Conservation (phyloP, 2,329 filamentous ascomycete species). For the Diaporthe capsici region DNA sequence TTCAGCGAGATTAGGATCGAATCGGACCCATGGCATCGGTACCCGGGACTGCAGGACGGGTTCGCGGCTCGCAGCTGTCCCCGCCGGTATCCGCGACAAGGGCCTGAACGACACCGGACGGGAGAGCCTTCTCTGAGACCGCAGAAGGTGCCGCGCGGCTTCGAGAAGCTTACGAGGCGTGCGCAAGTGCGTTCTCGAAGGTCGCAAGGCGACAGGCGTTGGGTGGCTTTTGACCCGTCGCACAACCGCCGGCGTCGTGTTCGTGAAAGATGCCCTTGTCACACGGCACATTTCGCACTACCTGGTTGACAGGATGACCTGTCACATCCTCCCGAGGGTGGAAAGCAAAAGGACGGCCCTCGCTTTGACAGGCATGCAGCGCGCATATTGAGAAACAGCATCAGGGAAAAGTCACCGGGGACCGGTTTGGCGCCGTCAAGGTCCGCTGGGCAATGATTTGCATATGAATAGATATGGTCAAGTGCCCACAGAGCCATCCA, state of each 20-base stretch:
- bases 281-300: conserved; percentile 21
- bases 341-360: conserved; percentile 5
- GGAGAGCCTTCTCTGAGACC: background rate
- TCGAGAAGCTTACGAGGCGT: conserved; percentile 15
- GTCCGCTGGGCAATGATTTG: conserved; percentile 26
- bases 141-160: conserved; percentile 10
- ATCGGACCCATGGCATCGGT: conserved; percentile 27
- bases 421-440: conserved; percentile 12
- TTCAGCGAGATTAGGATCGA: conserved; percentile 29
- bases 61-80: background rate
- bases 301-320: conserved; percentile 29
- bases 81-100: conserved; percentile 23
- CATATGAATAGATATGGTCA: conserved; percentile 17
- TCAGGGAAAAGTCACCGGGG: background rate
- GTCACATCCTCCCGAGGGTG: conserved; percentile 11
- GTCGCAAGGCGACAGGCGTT: conserved; percentile 22
- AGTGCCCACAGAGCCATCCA: conserved; percentile 12
- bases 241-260: conserved; percentile 28
- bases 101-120: background rate
- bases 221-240: conserved; percentile 13
- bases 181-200: conserved; percentile 9
- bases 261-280: conserved; percentile 6
- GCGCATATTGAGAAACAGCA: conserved; percentile 21
- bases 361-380: conserved; percentile 22
- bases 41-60: conserved; percentile 19